Percentiles rank a stretch among this genome's conserved stretches.
Conservation (phyloP, 2,329 filamentous ascomycete species). For the Aspergillus sp. region DNA sequence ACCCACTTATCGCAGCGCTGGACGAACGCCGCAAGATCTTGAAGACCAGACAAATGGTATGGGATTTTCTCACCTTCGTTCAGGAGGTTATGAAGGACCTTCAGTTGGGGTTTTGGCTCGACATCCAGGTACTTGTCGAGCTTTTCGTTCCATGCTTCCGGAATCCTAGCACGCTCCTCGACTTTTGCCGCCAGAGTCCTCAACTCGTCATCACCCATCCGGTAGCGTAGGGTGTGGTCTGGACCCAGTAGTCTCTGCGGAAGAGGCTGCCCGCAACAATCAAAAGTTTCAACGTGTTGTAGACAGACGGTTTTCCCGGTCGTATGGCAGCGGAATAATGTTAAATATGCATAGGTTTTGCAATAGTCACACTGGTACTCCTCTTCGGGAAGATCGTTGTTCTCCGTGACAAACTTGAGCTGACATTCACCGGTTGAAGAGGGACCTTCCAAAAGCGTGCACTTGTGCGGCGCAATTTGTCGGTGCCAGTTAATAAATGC, state of each 20-base stretch:
- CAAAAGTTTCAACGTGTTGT: constrained; percentile 66
- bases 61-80: constrained; percentile 95
- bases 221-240: constrained; percentile 68
- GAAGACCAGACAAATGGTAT: constrained; percentile 74
- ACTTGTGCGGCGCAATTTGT: constrained; percentile 47
- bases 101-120: constrained; percentile 74
- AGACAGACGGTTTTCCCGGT: constrained; percentile 77
- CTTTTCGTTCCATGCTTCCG: constrained; percentile 85
- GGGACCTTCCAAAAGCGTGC: constrained; percentile 43
- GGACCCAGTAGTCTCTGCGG: constrained; percentile 59
- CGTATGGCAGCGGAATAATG: constrained; percentile 76
- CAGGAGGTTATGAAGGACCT: constrained; percentile 71
- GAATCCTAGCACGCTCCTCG: constrained; percentile 73
- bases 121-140: constrained; percentile 77
- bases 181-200: constrained; percentile 62
- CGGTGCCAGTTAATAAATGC: constrained; percentile 61
- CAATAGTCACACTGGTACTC: constrained; percentile 88
- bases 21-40: constrained; percentile 78
- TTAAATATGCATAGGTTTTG: constrained; percentile 86
- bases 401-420: constrained; percentile 56
- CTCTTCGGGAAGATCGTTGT: constrained; percentile 74
- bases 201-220: constrained; percentile 66
- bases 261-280: constrained; percentile 67
- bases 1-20: constrained; percentile 97
- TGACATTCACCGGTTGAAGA: constrained; percentile 44